Evolutionary conservation across 2,329 filamentous ascomycete species (phyloP).

Genomic region (Ceratocystis papillata): DNA sequence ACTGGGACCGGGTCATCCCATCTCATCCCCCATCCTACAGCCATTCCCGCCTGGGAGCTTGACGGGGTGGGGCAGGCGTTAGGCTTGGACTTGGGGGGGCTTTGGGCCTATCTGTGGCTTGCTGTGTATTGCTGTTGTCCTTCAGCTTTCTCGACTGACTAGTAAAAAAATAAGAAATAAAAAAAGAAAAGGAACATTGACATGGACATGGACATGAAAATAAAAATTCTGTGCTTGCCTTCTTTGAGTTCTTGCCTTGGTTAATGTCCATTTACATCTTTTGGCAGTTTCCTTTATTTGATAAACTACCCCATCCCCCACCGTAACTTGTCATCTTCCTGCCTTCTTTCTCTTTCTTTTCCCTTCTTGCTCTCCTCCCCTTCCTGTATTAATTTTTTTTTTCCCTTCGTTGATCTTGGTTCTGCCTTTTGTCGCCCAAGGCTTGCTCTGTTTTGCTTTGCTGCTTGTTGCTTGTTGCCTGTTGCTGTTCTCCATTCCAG

Average conservation of each 20-base stretch:
- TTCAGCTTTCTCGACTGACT: background rate
- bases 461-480: background rate
- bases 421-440: background rate
- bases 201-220: too few species aligned
- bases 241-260: background rate
- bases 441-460: background rate
- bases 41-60: too few species aligned
- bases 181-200: too few species aligned
- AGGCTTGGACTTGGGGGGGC: too few species aligned
- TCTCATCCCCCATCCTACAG: background rate
- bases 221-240: background rate
- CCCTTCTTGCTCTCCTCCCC: slow-evolving; percentile 9
- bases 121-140: background rate
- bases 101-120: too few species aligned
- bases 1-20: slow-evolving; percentile 13
- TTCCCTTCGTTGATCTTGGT: background rate
- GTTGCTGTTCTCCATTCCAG: slow-evolving; percentile 3
- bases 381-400: slow-evolving; percentile 21
- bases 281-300: slow-evolving; percentile 15
- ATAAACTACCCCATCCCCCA: background rate
- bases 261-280: background rate
- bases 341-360: slow-evolving; percentile 19
- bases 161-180: background rate
- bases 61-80: too few species aligned
- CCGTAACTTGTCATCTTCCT: slow-evolving; percentile 7